Base-by-base conservation (phyloP, 1,284 basidiomycete genomes). In the Albatrellus sp. region DNA sequence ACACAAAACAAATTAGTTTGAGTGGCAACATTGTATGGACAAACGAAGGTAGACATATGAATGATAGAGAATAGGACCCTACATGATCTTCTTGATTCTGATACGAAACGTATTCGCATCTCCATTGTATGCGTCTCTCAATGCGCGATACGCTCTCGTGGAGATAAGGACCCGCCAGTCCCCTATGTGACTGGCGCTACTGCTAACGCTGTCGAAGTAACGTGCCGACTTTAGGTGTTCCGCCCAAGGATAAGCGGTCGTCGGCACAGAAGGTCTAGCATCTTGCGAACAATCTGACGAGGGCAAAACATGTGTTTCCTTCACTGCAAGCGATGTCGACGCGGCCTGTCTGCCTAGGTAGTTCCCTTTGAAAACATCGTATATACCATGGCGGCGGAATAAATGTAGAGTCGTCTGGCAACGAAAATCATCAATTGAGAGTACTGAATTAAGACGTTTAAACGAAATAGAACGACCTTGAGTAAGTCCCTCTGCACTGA, bases 41-140 rank as follows among this genome's bases (percentile, higher is more conserved):
- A 30, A n/a, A 36, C 14, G 19, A 41, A 31, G n/a, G 37, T 31
- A 3, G 4, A n/a, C 14, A 31, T n/a, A 29, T 9, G 14, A n/a
- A n/a, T 7, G 40, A 7, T 13, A 2, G 19, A 45, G 46, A 50
- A 46, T 12, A 14, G 20, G 16, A 20, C 49, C 56, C 10, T 39
- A 75, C 77, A 65, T 70, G 52, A 81, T 77, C 54, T 80, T 79
- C 58, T 76, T 79, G 40, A 75, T 51, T 13, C 73, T 62, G 37
- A 71, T 73, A 10, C 54, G 52, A 48, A 73, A 75, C 29, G 62
- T 60, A 19, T 63, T 65, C 13, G 46, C 51, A 40, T 74, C 65
- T 13, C 60, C 57, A 38, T 62, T 64, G 1, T 62, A 63, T 9
- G 62, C 51, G 19, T 65, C 59, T 2, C 70, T 65, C 4, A 77